Percentiles rank a stretch among this genome's conserved stretches.
These are phyloP conservation scores for Pleurotus giganteus DNA, from an alignment of 768 basidiomycete species.

Conservation along the genomic window DNA sequence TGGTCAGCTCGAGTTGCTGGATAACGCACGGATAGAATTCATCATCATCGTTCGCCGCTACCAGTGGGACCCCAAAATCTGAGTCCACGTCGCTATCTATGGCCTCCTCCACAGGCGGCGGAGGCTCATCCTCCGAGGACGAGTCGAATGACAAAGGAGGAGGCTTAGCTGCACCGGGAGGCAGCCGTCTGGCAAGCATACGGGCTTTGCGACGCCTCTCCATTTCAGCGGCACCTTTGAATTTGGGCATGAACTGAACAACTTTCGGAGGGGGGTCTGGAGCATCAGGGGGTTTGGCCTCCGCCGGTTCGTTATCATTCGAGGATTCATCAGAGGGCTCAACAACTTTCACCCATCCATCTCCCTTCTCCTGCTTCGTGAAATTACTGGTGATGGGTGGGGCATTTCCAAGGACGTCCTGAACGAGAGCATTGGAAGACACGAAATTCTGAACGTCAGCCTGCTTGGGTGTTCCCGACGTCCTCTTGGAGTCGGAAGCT, in stretches of 20 bases:
- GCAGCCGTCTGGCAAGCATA: conserved; percentile 61
- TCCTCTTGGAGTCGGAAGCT: conserved; percentile 48
- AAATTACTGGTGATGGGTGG: conserved; percentile 27
- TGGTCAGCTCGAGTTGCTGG: neutral
- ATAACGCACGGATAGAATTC: conserved; percentile 76
- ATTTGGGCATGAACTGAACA: conserved; percentile 69
- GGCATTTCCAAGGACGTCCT: conserved; percentile 28
- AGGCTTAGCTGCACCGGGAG: conserved; percentile 27
- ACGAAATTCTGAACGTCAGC: conserved; percentile 35
- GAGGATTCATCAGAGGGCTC: conserved; percentile 14
- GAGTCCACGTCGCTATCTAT: conserved; percentile 51
- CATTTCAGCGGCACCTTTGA: conserved; percentile 87
- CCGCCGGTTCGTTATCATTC: neutral
- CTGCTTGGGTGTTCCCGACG: conserved; percentile 36
- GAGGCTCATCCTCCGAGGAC: conserved; percentile 48
- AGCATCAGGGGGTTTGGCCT: neutral
- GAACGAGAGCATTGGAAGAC: conserved; percentile 29
- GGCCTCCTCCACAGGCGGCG: conserved; percentile 47
- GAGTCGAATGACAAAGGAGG: conserved; percentile 28
- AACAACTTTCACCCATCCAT: conserved; percentile 30
- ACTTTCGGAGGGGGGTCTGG: conserved; percentile 43
- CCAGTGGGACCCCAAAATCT: conserved; percentile 49
- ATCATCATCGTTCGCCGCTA: conserved; percentile 57
- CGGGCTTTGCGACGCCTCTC: conserved; percentile 66
- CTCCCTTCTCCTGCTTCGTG: conserved; percentile 21